A percentile compares a stretch with the other conserved stretches of the same genome.
Conservation (phyloP, 768 basidiomycete species). For the Hebeloma cylindrosporum region DNA sequence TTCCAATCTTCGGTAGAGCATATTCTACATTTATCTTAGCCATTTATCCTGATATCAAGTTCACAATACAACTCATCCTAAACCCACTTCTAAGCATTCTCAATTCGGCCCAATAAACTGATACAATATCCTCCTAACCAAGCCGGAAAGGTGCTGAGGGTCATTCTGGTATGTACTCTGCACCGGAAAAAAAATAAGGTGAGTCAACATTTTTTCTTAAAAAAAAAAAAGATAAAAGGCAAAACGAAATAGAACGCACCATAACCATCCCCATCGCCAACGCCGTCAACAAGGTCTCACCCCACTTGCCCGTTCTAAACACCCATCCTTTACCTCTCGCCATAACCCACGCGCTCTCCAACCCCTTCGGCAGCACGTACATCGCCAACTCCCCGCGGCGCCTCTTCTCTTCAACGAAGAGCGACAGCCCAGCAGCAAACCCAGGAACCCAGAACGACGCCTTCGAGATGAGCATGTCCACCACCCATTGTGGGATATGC, state of each 20-base stretch:
- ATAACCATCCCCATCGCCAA: slow-evolving; percentile 75
- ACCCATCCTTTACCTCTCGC: slow-evolving; percentile 76
- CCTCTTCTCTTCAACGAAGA: slow-evolving; percentile 86
- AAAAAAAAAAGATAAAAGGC: slow-evolving; percentile 3
- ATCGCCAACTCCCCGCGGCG: slow-evolving; percentile 90
- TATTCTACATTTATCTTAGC: too few relatives aligned
- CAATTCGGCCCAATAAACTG: slow-evolving; percentile 89
- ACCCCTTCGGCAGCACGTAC: slow-evolving; percentile 85
- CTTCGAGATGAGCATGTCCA: slow-evolving; percentile 63
- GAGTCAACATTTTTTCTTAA: slow-evolving; percentile 3
- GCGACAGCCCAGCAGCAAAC: slow-evolving; percentile 67
- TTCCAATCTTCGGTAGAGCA: too few relatives aligned
- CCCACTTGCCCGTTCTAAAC: slow-evolving; percentile 66
- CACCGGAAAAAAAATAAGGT: slow-evolving; percentile 9
- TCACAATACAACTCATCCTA: too few relatives aligned
- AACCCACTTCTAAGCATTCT: too few relatives aligned
- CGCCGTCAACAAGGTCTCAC: slow-evolving; percentile 58
- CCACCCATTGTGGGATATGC: slow-evolving; percentile 43
- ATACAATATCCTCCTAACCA: slow-evolving; percentile 80
- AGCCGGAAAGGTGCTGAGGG: slow-evolving; percentile 77
- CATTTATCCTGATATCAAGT: too few relatives aligned
- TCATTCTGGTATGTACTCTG: slow-evolving; percentile 83
- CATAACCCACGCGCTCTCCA: slow-evolving; percentile 90
- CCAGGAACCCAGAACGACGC: slow-evolving; percentile 76
- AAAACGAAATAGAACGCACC: slow-evolving; percentile 67